These are phyloP conservation scores for Ulota crispa DNA, from an alignment of 225 moss, liverwort and hornwort species.

Conservation along the genomic window DNA sequence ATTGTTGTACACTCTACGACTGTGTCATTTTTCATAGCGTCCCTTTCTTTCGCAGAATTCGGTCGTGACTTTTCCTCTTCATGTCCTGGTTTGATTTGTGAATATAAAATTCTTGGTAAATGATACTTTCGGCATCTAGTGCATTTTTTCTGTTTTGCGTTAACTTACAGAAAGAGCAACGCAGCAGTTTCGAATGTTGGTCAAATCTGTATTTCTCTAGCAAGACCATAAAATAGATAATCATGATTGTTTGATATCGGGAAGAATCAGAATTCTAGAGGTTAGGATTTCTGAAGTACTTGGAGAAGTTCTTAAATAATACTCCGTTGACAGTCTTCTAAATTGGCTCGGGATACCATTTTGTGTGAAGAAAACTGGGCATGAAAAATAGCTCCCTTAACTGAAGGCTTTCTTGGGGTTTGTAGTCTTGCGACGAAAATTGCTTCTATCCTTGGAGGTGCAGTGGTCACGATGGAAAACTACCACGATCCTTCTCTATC, in stretches of 20 bases:
- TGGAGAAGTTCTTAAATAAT: background rate
- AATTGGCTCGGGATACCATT: background rate
- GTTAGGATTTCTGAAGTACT: background rate
- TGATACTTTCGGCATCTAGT: background rate
- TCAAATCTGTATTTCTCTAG: conserved; percentile 2
- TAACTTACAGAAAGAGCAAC: background rate
- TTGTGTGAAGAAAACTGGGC: background rate
- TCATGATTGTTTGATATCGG: background rate
- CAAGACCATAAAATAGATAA: background rate
- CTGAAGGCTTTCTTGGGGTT: conserved; percentile 21
- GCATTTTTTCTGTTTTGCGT: background rate
- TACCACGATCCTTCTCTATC: conserved; percentile 71
- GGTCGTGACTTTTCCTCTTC: background rate
- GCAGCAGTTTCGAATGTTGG: background rate
- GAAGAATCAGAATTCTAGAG: background rate
- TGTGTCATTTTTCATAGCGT: background rate
- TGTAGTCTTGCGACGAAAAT: conserved; percentile 79
- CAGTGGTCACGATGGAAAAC: conserved; percentile 73
- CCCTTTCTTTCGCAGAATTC: background rate
- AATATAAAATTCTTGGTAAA: background rate
- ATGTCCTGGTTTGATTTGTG: conserved; percentile 9
- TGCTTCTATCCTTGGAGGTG: conserved; percentile 81
- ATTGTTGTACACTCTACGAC: conserved; percentile 6
- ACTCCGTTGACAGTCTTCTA: background rate
- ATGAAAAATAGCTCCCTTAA: conserved; percentile 5